Evolutionary conservation across 768 basidiomycete species (phyloP).

Genomic region (Mycena kentingensis): DNA sequence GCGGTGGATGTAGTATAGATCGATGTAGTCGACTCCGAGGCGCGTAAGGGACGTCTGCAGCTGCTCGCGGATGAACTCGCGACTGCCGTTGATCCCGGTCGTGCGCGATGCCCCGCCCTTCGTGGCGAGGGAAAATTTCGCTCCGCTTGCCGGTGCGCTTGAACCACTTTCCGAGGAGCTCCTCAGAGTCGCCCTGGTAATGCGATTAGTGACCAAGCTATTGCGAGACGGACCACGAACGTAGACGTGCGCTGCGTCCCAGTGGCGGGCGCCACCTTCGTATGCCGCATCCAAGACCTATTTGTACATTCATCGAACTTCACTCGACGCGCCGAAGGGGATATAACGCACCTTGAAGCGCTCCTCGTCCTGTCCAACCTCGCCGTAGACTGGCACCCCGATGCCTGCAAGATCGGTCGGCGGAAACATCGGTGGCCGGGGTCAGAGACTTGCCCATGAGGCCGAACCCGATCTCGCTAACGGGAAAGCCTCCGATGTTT

Average conservation of each 20-base stretch:
- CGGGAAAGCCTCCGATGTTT: slow-evolving; percentile 36
- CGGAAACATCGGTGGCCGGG: no score
- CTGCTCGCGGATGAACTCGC: slow-evolving; percentile 38
- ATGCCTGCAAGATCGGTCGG: no score
- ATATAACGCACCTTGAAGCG: slow-evolving; percentile 45
- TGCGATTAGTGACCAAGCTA: no score
- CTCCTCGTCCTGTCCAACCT: slow-evolving; percentile 45
- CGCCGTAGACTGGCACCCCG: slow-evolving; percentile 45
- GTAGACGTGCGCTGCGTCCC: slow-evolving; percentile 5
- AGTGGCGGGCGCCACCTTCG: slow-evolving; percentile 3
- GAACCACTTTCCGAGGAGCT: slow-evolving; percentile 23
- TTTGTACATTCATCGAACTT: not conserved
- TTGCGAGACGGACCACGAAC: no score
- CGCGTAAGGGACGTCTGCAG: slow-evolving; percentile 36
- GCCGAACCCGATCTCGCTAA: slow-evolving; percentile 52
- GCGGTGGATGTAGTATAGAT: not conserved
- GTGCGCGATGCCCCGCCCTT: slow-evolving; percentile 45
- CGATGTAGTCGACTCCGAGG: slow-evolving; percentile 32
- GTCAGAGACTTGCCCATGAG: slow-evolving; percentile 53
- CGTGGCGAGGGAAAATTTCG: slow-evolving; percentile 57
- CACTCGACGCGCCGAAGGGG: no score
- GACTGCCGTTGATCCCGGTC: slow-evolving; percentile 35
- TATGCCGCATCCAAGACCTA: slow-evolving; percentile 15
- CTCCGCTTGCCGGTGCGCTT: no score
- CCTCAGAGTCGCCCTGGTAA: slow-evolving; percentile 15